Conservation (phyloP, 2,329 filamentous ascomycete genomes). For the Diplodia seriata region DNA sequence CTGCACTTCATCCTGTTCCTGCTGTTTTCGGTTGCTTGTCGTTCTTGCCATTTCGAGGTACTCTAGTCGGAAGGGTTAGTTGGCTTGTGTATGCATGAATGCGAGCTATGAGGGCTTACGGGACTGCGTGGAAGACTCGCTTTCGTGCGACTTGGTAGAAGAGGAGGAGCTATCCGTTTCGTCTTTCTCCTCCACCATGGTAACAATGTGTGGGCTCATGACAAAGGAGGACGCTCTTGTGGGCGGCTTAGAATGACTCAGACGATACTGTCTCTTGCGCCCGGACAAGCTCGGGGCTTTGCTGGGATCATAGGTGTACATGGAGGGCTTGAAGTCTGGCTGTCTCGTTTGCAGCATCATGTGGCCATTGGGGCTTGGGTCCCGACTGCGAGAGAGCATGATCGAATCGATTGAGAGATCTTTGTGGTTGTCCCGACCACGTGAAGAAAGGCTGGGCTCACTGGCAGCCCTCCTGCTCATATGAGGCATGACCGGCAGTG, state of each 20-base stretch:
- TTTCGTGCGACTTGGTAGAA: constrained; percentile 18
- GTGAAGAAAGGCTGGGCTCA: constrained; percentile 15
- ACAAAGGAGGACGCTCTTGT: constrained; percentile 23
- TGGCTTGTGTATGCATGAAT: too few species aligned
- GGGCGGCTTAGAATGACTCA: neutral
- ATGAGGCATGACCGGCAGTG: constrained; percentile 8
- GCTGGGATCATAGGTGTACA: constrained; percentile 29
- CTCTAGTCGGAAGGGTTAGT: neutral
- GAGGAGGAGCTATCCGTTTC: constrained; percentile 26
- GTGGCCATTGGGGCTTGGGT: constrained; percentile 14
- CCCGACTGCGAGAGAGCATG: constrained; percentile 38
- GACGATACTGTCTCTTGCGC: constrained; percentile 16
- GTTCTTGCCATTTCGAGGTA: constrained; percentile 25
- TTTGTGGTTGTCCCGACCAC: neutral
- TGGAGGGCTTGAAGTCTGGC: constrained; percentile 8
- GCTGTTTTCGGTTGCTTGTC: constrained; percentile 15
- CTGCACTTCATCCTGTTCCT: constrained; percentile 5
- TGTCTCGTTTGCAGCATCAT: constrained; percentile 22
- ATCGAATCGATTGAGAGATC: constrained; percentile 39
- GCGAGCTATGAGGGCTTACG: neutral
- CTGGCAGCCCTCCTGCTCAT: constrained; percentile 13
- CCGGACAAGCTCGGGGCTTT: constrained; percentile 20
- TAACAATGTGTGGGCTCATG: constrained; percentile 19
- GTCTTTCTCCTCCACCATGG: constrained; percentile 30
- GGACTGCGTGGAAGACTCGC: constrained; percentile 21